phyloP scores from a whole-genome alignment of 495 filamentous ascomycete species.

The Penicillium paxilli region DNA sequence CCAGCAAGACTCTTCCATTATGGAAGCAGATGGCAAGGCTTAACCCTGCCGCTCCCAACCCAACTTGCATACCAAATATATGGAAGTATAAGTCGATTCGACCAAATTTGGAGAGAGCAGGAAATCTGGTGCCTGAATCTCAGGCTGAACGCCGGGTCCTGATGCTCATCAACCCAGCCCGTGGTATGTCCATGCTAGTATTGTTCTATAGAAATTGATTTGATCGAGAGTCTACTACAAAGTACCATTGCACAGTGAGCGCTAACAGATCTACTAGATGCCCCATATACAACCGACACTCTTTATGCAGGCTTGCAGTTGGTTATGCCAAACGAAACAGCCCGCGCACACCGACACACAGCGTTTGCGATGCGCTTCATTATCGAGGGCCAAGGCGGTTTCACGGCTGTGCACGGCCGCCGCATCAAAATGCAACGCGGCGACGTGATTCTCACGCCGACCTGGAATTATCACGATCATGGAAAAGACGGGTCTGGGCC shows the following conservation, averaged over 20 bases:
- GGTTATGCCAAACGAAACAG: slow-evolving; percentile 49
- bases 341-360: slow-evolving; percentile 48
- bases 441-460: slow-evolving; percentile 53
- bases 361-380: slow-evolving; percentile 55
- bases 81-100: slow-evolving; percentile 44
- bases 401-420: slow-evolving; percentile 49
- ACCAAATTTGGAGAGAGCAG: slow-evolving; percentile 40
- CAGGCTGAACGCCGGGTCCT: slow-evolving; percentile 48
- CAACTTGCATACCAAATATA: slow-evolving; percentile 33
- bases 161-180: slow-evolving; percentile 49
- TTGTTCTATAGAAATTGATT: too few relatives aligned
- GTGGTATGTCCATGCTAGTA: slow-evolving; percentile 29
- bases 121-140: slow-evolving; percentile 39
- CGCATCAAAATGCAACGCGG: slow-evolving; percentile 46
- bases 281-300: slow-evolving; percentile 53
- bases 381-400: slow-evolving; percentile 49
- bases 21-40: slow-evolving; percentile 47
- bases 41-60: slow-evolving; percentile 46
- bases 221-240: neutral
- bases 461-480: slow-evolving; percentile 53
- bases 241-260: neutral
- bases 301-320: slow-evolving; percentile 52
- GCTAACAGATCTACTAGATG: slow-evolving; percentile 23
- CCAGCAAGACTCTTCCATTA: slow-evolving; percentile 31
- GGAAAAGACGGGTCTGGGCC: slow-evolving; percentile 49